Evolutionary conservation across 345 rosid genomes (phyloP).

Genomic region (Syzygium aqueum): DNA sequence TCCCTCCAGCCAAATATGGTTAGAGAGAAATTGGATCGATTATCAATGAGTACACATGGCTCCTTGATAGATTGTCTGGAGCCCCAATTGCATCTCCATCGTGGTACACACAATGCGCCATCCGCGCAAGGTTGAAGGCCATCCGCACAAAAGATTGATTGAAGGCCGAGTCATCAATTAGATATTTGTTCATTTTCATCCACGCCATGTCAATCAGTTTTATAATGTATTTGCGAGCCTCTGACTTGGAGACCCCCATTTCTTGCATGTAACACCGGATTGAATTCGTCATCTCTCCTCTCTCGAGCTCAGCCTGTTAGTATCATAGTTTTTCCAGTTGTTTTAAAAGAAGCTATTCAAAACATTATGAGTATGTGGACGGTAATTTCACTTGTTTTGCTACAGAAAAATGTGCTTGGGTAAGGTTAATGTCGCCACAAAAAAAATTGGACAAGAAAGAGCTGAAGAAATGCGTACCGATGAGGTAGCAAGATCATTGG

Average conservation of each 20-base stretch:
- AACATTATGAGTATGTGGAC: background rate
- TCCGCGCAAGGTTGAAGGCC: constrained; percentile 16
- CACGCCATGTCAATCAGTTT: constrained; percentile 15
- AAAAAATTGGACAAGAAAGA: background rate
- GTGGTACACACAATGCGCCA: constrained; percentile 12
- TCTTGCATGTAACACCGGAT: constrained; percentile 24
- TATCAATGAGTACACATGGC: constrained; percentile 9
- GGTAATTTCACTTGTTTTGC: background rate
- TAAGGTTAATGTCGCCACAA: no score
- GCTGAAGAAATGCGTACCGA: constrained; percentile 4
- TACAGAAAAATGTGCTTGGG: no score
- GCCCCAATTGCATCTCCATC: constrained; percentile 28
- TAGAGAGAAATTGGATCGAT: constrained; percentile 11
- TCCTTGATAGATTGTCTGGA: constrained; percentile 1
- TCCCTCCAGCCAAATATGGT: no score
- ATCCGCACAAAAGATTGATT: constrained; percentile 4
- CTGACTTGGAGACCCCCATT: constrained; percentile 5
- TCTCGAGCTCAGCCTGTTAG: constrained; percentile 25
- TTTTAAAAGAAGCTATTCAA: background rate
- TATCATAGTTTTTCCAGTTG: background rate
- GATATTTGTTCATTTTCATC: constrained; percentile 24
- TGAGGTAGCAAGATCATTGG: constrained; percentile 33
- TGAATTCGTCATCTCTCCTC: constrained; percentile 20
- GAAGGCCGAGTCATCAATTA: background rate
- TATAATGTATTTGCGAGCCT: constrained; percentile 9